Conservation (phyloP, 2,329 filamentous ascomycete genomes). For the Colletotrichum incanum region DNA sequence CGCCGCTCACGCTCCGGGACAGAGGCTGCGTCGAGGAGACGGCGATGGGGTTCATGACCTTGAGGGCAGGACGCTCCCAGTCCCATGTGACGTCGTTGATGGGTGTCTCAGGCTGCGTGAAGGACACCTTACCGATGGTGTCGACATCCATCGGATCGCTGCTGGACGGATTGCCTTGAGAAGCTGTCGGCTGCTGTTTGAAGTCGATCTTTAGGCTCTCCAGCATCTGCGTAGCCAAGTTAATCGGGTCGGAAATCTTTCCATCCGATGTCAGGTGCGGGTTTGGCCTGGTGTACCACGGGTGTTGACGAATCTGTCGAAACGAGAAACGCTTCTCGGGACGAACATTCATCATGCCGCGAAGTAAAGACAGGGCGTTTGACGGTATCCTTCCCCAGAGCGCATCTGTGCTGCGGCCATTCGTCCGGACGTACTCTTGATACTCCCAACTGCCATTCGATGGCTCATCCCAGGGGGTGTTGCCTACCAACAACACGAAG, state of each 20-base stretch:
- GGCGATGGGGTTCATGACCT: conserved; percentile 62
- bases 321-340: conserved; percentile 84
- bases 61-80: conserved; percentile 83
- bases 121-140: conserved; percentile 69
- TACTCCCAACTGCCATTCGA: conserved; percentile 91
- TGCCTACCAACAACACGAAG: conserved; percentile 94
- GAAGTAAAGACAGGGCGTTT: conserved; percentile 83
- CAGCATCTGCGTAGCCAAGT: conserved; percentile 94
- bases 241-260: conserved; percentile 82
- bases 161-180: conserved; percentile 52
- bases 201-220: conserved; percentile 93
- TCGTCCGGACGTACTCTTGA: conserved; percentile 85
- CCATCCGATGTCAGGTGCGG: conserved; percentile 82
- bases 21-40: conserved; percentile 67
- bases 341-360: conserved; percentile 93
- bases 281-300: conserved; percentile 93
- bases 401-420: conserved; percentile 86
- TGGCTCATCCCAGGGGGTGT: conserved; percentile 98
- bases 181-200: conserved; percentile 74
- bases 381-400: conserved; percentile 86
- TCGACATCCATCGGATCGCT: conserved; percentile 82
- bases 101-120: conserved; percentile 89
- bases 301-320: conserved; percentile 88
- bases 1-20: conserved; percentile 53
- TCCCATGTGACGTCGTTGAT: conserved; percentile 85